phyloP scores from a whole-genome alignment of 2,329 filamentous ascomycete genomes.

The Aspergillus ochraceus region DNA sequence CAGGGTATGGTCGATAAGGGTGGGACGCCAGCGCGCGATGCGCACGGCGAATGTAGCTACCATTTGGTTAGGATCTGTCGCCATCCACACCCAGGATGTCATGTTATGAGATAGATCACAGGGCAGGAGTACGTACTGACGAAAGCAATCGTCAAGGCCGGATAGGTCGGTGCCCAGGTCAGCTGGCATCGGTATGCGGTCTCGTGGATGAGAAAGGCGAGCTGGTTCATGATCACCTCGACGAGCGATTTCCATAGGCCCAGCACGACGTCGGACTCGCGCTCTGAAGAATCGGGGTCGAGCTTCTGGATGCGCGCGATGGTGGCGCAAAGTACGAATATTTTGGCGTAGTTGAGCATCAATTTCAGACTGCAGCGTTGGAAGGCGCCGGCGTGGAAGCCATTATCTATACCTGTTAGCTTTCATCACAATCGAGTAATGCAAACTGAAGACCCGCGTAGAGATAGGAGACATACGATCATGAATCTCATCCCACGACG shows the following conservation, averaged over 20 bases:
- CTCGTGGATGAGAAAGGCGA: slow-evolving; percentile 33
- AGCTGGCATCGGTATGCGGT: slow-evolving; percentile 35
- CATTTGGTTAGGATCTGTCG: not conserved
- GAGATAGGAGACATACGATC: slow-evolving; percentile 24
- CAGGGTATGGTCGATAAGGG: slow-evolving; percentile 30
- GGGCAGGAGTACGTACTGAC: slow-evolving; percentile 31
- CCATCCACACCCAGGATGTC: not conserved
- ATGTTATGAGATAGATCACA: not conserved
- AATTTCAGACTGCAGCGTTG: slow-evolving; percentile 36
- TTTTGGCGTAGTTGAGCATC: slow-evolving; percentile 35
- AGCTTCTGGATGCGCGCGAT: slow-evolving; percentile 37
- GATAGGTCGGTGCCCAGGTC: slow-evolving; percentile 36
- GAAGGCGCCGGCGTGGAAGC: slow-evolving; percentile 37
- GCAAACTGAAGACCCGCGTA: too few species aligned
- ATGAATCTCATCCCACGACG: slow-evolving; percentile 36
- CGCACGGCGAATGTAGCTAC: slow-evolving; percentile 35
- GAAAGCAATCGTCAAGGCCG: slow-evolving; percentile 36
- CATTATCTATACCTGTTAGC: slow-evolving; percentile 26
- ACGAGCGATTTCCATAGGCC: slow-evolving; percentile 33
- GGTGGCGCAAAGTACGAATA: slow-evolving; percentile 33
- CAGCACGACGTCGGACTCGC: slow-evolving; percentile 13
- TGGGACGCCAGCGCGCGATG: slow-evolving; percentile 35
- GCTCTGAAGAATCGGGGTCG: slow-evolving; percentile 23
- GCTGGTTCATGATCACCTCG: slow-evolving; percentile 34
- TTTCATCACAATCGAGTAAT: not conserved